Evolutionary conservation across 305 asterid genomes (phyloP), one percentile per base, ranked within the genome.

Genomic region (Fraxinus sp.): DNA sequence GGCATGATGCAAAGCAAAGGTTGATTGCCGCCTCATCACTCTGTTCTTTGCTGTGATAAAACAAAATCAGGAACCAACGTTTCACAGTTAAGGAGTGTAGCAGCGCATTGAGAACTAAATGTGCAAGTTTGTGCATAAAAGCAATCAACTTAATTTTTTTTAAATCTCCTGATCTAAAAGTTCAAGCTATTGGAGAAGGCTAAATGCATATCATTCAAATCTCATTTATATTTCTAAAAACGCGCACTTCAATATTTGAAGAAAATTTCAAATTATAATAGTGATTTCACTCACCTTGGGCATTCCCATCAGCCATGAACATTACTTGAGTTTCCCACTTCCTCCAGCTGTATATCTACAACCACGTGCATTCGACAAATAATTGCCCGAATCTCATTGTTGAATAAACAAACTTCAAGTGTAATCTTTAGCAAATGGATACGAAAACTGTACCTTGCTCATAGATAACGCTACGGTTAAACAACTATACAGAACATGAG

Each of bases 271-370:
- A 20, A 76, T 68, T 33, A 13, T 11, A 68, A 79, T 36, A 30
- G 52, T 20, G 74, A 68, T 74, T 73, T 83, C 30, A 81, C 81
- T 36, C 82, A 90, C 98, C 94, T 85, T 82, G 90, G 73, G 90
- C 78, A 85, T 86, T 88, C 20, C 76, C 90, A 83, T 88, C 95
- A 13, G 92, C 89, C 79, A 87, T 77, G 4, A 81, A 73, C 72
- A 88, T 84, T 16, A 90, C 93, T 84, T 91, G 97, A 84, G 88
- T 80, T 88, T 95, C 98, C 98, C 98, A 95, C 85, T 94, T 94
- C 86, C 97, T 94, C 98, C 98, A 95, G 86, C 98, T 95, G 83
- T 95, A 95, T 82, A 93, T 95, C 98, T 95, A 77, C 89, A 86
- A 84, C 77, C 52, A 77, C 30, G 36, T 14, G 33, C 64, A 85